These are phyloP conservation scores for Colletotrichum cereale DNA, from an alignment of 2,329 filamentous ascomycete genomes.

Conservation along the genomic window DNA sequence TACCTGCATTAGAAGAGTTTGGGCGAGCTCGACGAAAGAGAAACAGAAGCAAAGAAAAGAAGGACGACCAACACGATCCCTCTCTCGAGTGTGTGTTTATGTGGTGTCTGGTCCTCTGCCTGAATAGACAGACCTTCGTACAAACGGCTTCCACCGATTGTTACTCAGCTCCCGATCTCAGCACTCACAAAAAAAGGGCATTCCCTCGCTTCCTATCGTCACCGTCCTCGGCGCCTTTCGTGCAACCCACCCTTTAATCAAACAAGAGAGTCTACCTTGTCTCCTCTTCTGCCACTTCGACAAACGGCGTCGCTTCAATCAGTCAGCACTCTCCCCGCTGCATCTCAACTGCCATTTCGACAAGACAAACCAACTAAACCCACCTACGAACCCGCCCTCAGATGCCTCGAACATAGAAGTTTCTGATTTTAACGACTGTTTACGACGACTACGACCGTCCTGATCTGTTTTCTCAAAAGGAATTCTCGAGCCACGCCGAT, in stretches of 20 bases:
- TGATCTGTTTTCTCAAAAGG: conserved; percentile 20
- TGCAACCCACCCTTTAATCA: conserved; percentile 28
- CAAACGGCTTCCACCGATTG: conserved; percentile 39
- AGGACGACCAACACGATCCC: conserved; percentile 22
- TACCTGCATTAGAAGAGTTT: conserved; percentile 42
- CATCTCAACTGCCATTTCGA: conserved; percentile 3
- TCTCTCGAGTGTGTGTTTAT: conserved; percentile 33
- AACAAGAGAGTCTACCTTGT: conserved; percentile 7
- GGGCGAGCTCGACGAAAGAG: conserved; percentile 37
- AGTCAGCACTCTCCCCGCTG: background rate
- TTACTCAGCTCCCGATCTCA: conserved; percentile 33
- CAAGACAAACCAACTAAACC: conserved; percentile 4
- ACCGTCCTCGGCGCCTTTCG: conserved; percentile 34
- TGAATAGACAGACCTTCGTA: conserved; percentile 29
- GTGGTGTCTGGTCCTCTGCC: conserved; percentile 29
- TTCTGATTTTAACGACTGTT: conserved; percentile 33
- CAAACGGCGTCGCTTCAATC: conserved; percentile 7
- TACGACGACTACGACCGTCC: conserved; percentile 38
- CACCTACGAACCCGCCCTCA: background rate
- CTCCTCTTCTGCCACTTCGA: conserved; percentile 13
- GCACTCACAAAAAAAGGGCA: conserved; percentile 26
- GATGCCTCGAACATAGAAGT: conserved; percentile 29
- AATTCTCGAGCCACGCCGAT: conserved; percentile 1
- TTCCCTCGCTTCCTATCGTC: conserved; percentile 39
- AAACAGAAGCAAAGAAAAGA: conserved; percentile 22